Base-by-base conservation (phyloP, 2,329 filamentous ascomycete species). In the Alternaria viburni region DNA sequence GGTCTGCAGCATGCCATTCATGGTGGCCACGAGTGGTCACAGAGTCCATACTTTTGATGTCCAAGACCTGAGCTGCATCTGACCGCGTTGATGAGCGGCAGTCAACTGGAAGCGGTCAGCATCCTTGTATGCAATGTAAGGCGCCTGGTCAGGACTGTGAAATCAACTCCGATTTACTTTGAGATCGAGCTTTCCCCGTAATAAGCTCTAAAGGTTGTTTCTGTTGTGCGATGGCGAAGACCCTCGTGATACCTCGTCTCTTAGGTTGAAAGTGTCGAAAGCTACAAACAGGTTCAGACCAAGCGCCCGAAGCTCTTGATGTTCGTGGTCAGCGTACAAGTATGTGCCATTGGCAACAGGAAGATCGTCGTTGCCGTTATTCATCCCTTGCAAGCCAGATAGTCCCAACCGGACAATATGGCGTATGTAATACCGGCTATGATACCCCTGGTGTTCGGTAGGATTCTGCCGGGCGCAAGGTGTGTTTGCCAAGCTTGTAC, bases 391-490 rank as follows among this genome's bases (percentile, higher is more conserved):
- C 51, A 11, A 50, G 19, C 19, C 12, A 50, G 15, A 30, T 13
- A 30, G 44, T 36, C 30, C 49, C 28, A 26, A 44, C 52, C 23
- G 15, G 54, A 28, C 32, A 52, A 59, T 51, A 54, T 60, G 19
- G 51, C 26, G 17, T 12, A 26, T 45, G 46, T 28, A 47, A 41
- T 43, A 30, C 54, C 63, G 57, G 56, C 52, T 57, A 51, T 54
- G 51, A 36, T 19, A 57, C 32, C 59, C 59, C 52, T 65, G 60
- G 25, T 5, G 13, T 23, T 57, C 54, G 61, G 61, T 19, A 26
- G 32, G 43, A 63, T 63, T 56, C 30, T 61, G 62, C 62, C 58
- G 62, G 41, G 36, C 30, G 25, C 41, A 57, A 56, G 41, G 15
- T 13, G 13, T 26, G 17, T 47, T 17, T 57, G 47, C 57, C 21